Conservation (phyloP, 139 green algal genomes). For the Coelastrella sp. region DNA sequence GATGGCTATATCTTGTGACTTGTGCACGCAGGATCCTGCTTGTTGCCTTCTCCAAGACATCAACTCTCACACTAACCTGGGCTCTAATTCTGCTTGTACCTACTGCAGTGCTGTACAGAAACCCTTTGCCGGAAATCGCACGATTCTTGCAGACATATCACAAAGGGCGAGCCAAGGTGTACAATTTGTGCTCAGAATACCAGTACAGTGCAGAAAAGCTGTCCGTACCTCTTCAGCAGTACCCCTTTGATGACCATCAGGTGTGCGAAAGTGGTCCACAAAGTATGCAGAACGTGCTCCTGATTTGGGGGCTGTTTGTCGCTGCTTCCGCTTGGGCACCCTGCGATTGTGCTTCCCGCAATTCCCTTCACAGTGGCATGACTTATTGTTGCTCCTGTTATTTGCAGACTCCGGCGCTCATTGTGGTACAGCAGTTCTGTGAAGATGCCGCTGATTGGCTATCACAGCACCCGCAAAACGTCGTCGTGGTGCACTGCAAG, state of each 20-base stretch:
- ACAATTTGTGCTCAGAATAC: constrained; percentile 80
- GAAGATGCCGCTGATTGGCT: constrained; percentile 67
- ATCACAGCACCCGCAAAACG: constrained; percentile 51
- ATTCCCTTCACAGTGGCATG: too few relatives aligned
- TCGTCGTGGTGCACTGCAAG: constrained; percentile 83
- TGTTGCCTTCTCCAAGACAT: too few relatives aligned
- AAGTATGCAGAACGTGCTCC: background rate
- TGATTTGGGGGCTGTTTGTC: background rate
- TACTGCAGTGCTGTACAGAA: constrained; percentile 70
- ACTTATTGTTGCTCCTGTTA: background rate
- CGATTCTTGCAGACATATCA: constrained; percentile 64
- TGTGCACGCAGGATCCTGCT: background rate
- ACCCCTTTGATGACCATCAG: constrained; percentile 79
- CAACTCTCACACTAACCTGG: too few relatives aligned
- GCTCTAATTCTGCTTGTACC: background rate
- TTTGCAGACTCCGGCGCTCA: constrained; percentile 68
- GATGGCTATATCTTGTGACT: too few relatives aligned
- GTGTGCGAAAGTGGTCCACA: constrained; percentile 23
- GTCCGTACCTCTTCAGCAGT: constrained; percentile 54
- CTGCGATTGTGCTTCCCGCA: too few relatives aligned
- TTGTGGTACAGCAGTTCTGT: constrained; percentile 67
- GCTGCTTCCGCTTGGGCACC: background rate
- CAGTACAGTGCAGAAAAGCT: constrained; percentile 58
- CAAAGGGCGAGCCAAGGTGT: constrained; percentile 62
- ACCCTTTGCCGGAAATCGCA: constrained; percentile 61